Conservation (phyloP, 768 basidiomycete genomes). For the Plicaturopsis crispa region DNA sequence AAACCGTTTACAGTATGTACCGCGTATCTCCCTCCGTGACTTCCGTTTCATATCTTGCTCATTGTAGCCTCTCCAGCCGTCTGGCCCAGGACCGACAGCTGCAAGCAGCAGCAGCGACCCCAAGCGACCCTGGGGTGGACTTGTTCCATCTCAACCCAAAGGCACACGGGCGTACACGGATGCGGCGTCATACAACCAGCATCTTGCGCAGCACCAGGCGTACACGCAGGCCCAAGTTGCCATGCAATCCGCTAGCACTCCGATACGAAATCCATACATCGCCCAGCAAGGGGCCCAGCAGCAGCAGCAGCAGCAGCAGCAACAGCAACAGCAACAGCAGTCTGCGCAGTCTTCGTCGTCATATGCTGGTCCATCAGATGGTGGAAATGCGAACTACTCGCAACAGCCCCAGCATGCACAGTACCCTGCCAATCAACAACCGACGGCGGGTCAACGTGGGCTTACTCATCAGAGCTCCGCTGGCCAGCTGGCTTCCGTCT, state of each 20-base stretch:
- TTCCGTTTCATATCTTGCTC: not conserved
- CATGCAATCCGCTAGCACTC: constrained; percentile 60
- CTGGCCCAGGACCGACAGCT: not conserved
- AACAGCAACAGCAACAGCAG: constrained; percentile 7
- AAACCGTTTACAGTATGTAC: constrained; percentile 73
- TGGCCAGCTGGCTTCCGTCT: constrained; percentile 30
- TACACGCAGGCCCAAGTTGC: constrained; percentile 81
- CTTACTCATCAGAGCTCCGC: constrained; percentile 45
- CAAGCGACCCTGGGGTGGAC: constrained; percentile 88
- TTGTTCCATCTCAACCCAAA: constrained; percentile 85
- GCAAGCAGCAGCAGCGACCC: constrained; percentile 19
- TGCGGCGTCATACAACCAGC: constrained; percentile 91
- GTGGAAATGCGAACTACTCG: not conserved
- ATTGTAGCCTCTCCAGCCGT: not conserved
- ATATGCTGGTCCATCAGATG: not conserved
- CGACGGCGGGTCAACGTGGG: constrained; percentile 28
- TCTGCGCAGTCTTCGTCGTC: not conserved
- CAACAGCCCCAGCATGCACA: constrained; percentile 20
- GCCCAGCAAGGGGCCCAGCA: constrained; percentile 34
- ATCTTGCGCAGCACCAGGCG: constrained; percentile 88
- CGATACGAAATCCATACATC: constrained; percentile 78
- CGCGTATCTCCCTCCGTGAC: not conserved
- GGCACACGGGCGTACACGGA: constrained; percentile 84
- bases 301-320: constrained; percentile 13
- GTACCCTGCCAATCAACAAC: constrained; percentile 28